Conservation (phyloP, 179 eudicot species). For the Spergularia azorica region DNA sequence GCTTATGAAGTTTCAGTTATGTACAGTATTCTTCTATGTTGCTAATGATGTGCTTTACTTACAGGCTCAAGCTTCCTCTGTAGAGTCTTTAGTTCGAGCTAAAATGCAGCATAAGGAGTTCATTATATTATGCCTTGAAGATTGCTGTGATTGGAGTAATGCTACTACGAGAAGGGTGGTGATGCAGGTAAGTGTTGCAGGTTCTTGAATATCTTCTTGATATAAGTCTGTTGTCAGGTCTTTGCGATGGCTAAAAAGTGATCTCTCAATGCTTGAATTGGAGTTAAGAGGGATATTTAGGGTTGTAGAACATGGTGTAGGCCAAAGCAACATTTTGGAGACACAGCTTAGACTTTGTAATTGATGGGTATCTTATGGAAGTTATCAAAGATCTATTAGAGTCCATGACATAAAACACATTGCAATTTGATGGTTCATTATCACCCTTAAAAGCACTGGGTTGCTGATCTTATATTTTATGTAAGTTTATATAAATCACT, state of each 20-base stretch:
- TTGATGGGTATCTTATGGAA: neutral
- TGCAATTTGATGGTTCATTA: neutral
- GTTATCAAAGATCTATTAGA: neutral
- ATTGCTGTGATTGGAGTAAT: slow-evolving; percentile 96
- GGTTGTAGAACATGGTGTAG: neutral
- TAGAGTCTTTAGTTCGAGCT: slow-evolving; percentile 90
- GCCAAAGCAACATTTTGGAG: neutral
- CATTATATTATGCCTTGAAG: slow-evolving; percentile 95
- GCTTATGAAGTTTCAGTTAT: neutral
- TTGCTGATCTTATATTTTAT: neutral
- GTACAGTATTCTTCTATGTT: neutral
- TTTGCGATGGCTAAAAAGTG: neutral
- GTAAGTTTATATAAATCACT: neutral
- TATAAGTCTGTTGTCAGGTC: neutral
- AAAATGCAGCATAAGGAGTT: slow-evolving; percentile 97
- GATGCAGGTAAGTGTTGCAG: slow-evolving; percentile 73
- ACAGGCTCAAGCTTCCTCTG: slow-evolving; percentile 95
- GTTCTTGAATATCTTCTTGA: neutral
- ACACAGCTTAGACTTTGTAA: neutral
- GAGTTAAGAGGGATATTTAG: too few species aligned
- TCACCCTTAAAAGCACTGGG: neutral
- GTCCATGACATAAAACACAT: neutral
- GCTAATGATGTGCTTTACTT: slow-evolving; percentile 11
- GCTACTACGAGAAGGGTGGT: slow-evolving; percentile 95
- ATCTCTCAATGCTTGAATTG: slow-evolving; percentile 5